phyloP scores from a whole-genome alignment of 2,329 filamentous ascomycete species.

The Aspergillaceae sp. region DNA sequence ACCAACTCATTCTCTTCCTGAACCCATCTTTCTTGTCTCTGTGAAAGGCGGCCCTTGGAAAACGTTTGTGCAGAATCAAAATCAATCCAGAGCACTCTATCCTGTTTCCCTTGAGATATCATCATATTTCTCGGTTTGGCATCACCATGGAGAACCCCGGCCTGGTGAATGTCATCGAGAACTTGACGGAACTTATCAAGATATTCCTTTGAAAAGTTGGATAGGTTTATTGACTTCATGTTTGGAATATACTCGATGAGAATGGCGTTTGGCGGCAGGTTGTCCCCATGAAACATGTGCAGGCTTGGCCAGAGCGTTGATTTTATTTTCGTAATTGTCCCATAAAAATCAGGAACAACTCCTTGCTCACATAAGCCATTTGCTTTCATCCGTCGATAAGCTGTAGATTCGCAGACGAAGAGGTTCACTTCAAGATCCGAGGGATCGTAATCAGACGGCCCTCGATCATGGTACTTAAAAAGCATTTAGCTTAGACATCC shows the following conservation, averaged over 20 bases:
- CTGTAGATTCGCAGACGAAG: slow-evolving; percentile 10
- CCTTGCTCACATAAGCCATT: slow-evolving; percentile 10
- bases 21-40: slow-evolving; percentile 4
- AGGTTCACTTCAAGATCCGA: slow-evolving; percentile 7
- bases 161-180: slow-evolving; percentile 7
- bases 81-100: slow-evolving; percentile 11
- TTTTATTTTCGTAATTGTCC: slow-evolving; percentile 8
- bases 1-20: slow-evolving; percentile 8
- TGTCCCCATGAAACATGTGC: slow-evolving; percentile 6
- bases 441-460: slow-evolving; percentile 3
- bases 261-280: slow-evolving; percentile 9
- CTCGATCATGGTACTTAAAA: slow-evolving; percentile 8
- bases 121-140: slow-evolving; percentile 10
- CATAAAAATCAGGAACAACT: slow-evolving; percentile 12
- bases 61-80: slow-evolving; percentile 11
- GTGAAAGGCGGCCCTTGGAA: slow-evolving; percentile 1
- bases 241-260: slow-evolving; percentile 10
- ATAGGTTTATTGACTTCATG: slow-evolving; percentile 5
- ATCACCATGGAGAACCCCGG: slow-evolving; percentile 9
- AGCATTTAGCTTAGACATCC: not conserved
- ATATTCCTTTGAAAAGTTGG: slow-evolving; percentile 4
- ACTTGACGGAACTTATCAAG: slow-evolving; percentile 4
- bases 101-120: slow-evolving; percentile 1
- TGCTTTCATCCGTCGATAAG: slow-evolving; percentile 10
- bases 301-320: slow-evolving; percentile 4